Base-by-base conservation (phyloP, 805 yeast genomes). In the Sugiyamaella qingdaonensis region DNA sequence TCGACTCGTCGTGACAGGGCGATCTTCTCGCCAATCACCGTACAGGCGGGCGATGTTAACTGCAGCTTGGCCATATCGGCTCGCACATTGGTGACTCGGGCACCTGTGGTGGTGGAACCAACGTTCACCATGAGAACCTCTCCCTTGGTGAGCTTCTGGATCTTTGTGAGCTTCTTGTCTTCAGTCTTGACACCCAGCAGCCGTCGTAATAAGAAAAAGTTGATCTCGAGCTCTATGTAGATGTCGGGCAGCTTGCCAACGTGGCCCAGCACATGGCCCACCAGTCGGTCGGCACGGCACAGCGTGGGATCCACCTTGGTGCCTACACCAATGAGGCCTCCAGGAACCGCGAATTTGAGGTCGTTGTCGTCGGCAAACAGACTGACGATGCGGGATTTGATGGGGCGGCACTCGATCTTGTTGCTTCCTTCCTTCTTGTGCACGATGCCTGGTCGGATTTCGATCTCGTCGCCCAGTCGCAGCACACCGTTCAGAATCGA, bases 261-360 rank as follows among this genome's bases (percentile, higher is more conserved):
- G 56, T 97, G 91, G 68, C 99, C 99, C 56, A 95, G 95, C 57
- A 94, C 99, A 77, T 94, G 99, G 65, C 99, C 99, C 53, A 95
- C 97, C 66, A 94, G 80, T 77, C 99, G 88, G 76, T 94, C 99
- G 57, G 98, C 99, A 78, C 99, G 88, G 79, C 99, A 94, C 66
- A 94, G 77, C 1, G 99, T 94, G 54, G 99, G 99, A 74, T 94
- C 99, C 61, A 94, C 95, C 74, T 88, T 89, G 49, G 99, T 94
- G 77, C 99, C 99, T 54, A 94, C 97, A 82, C 99, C 99, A 66
- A 94, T 95, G 70, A 94, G 81, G 59, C 99, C 99, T 84, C 99
- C 99, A 46, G 99, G 99, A 65, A 94, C 99, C 54, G 99, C 99
- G 67, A 92, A 94, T 72, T 94, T 94, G 73, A 94, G 82, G 71